Evolutionary conservation across 177 flowering plant species (phyloP), one percentile per base, ranked within the genome.

Genomic region (Vitis hybrid): DNA sequence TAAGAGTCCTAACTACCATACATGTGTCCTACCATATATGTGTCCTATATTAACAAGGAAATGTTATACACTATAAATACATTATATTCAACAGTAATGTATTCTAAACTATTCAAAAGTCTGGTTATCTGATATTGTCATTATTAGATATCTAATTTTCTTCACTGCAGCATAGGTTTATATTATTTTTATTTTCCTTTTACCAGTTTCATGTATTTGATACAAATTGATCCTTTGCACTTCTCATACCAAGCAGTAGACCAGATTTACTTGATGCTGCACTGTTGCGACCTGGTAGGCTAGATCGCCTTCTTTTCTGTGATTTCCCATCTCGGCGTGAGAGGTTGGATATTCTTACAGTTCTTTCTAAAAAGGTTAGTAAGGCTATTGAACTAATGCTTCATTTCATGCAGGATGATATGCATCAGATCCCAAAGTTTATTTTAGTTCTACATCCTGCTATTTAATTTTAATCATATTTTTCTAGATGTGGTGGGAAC

Each of bases 211-310:
- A 18, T 52, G 14, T 31, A 55, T 45, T 56, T 3, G 10, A 8
- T 61, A 49, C 29, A 51, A 29, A 52, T 66, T 59, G 26, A 63
- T 58, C 20, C 12, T 29, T 22, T 10, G 5, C 26, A 6, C 20
- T 62, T 68, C 63, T 68, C 39, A 22, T 50, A 55, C 65, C 66
- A 75, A 73, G 77, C 88, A 94, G 99, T 82, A 82, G 99, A 74
- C 99, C 99, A 5, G 99, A 95, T 85, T 81, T 95, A 68, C 98
- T 95, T 77, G 99, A 95, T 79, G 93, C 99, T 82, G 99, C 99
- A 60, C 85, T 95, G 51, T 48, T 95, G 67, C 91, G 99, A 76
- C 99, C 99, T 63, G 99, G 99, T 70, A 83, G 99, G 79, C 84
- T 95, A 63, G 99, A 95, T 77, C 94, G 94, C 45, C 98, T 95